Percentiles rank a stretch among this genome's conserved stretches.
Evolutionary conservation across 2,329 filamentous ascomycete species (phyloP).

Genomic region (Fusarium hainanense): DNA sequence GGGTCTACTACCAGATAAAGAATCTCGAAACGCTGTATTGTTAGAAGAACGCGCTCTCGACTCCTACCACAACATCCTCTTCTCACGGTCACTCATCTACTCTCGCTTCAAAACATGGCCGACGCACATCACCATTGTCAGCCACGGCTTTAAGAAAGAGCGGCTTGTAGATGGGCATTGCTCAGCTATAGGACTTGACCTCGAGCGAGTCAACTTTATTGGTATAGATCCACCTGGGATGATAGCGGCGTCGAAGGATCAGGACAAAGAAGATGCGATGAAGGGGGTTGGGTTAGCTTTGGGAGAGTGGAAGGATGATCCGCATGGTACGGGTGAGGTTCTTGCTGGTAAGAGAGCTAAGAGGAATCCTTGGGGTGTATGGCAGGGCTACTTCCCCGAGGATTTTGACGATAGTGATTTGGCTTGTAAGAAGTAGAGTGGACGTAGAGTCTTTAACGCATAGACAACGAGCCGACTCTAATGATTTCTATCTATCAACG

Average conservation of each 20-base stretch:
- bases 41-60: conserved; percentile 81
- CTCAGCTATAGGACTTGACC: conserved; percentile 67
- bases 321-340: conserved; percentile 60
- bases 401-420: conserved; percentile 54
- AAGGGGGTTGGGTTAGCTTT: conserved; percentile 57
- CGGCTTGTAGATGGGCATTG: conserved; percentile 74
- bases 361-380: conserved; percentile 62
- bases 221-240: conserved; percentile 73
- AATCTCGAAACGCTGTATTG: conserved; percentile 53
- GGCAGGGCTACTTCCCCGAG: conserved; percentile 59
- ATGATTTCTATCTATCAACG: conserved; percentile 32
- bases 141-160: conserved; percentile 74
- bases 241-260: conserved; percentile 40
- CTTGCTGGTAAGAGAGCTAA: conserved; percentile 60
- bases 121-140: conserved; percentile 68
- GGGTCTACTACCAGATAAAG: conserved; percentile 47
- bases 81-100: conserved; percentile 70
- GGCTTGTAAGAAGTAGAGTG: conserved; percentile 47
- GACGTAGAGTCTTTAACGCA: conserved; percentile 56
- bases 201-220: conserved; percentile 60
- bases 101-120: conserved; percentile 63
- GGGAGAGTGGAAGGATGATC: conserved; percentile 63
- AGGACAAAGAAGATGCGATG: conserved; percentile 54
- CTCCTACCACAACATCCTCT: conserved; percentile 86
- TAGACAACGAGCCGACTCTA: conserved; percentile 54